Evolutionary conservation across 768 basidiomycete species (phyloP).

Genomic region (Suillus spraguei): DNA sequence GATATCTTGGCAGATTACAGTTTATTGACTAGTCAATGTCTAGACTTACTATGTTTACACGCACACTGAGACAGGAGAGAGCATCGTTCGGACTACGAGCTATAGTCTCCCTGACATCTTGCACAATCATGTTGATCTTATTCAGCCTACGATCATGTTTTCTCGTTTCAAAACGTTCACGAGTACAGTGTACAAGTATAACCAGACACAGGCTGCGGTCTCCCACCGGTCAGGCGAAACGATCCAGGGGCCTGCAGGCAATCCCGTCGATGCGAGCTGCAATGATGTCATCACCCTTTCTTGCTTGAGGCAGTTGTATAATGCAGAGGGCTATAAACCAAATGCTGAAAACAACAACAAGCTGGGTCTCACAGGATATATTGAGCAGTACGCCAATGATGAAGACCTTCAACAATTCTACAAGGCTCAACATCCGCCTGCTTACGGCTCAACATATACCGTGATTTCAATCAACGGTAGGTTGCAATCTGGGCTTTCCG

Average conservation of each 20-base stretch:
- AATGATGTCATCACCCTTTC: slow-evolving; percentile 50
- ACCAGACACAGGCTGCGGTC: slow-evolving; percentile 2
- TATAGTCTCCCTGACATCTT: slow-evolving; percentile 67
- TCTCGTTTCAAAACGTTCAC: slow-evolving; percentile 45
- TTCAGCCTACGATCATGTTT: slow-evolving; percentile 77
- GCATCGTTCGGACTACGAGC: slow-evolving; percentile 63
- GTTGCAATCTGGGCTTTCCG: background rate
- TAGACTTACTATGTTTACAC: slow-evolving; percentile 69
- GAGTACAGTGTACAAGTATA: slow-evolving; percentile 41
- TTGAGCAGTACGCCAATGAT: slow-evolving; percentile 55
- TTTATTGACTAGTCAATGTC: background rate
- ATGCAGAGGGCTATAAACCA: slow-evolving; percentile 48
- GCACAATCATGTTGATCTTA: slow-evolving; percentile 61
- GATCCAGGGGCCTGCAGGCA: slow-evolving; percentile 36
- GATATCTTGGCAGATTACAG: background rate
- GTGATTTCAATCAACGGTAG: slow-evolving; percentile 59
- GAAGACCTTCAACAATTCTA: slow-evolving; percentile 56
- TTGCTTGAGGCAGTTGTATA: slow-evolving; percentile 60
- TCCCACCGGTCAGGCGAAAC: slow-evolving; percentile 15
- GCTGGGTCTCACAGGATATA: slow-evolving; percentile 58
- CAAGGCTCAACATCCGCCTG: slow-evolving; percentile 47
- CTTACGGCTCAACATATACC: slow-evolving; percentile 52
- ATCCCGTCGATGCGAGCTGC: slow-evolving; percentile 49
- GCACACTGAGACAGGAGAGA: slow-evolving; percentile 53
- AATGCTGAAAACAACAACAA: slow-evolving; percentile 45